Evolutionary conservation across 2,329 filamentous ascomycete species (phyloP), one percentile per base, ranked within the genome.

Genomic region (Ciborinia camelliae): DNA sequence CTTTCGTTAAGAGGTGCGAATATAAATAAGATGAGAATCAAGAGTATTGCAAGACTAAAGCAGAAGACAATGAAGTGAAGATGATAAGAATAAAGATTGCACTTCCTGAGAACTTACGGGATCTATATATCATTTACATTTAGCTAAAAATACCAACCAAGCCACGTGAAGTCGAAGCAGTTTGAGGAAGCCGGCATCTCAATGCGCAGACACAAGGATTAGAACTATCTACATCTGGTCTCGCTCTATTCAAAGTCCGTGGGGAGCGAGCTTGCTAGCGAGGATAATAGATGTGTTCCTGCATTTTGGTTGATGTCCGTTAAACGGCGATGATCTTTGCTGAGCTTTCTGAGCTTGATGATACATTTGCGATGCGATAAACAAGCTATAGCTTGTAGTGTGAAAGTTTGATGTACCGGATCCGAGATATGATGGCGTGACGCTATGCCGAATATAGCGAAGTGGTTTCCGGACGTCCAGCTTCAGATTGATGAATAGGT

Each of bases 151-250:
- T 15, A 35, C 10, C 50, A 39, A 10, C 50, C 28, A 55, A 55
- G 60, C 28, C 48, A 55, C n/a, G 14, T 8, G 28, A 62, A 55
- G 61, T 55, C 60, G 57, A 63, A 63, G 51, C 48, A 62, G 26
- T 23, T 30, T 37, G n/a, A 43, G 39, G 35, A 23, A 62, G 59
- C 37, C 37, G 51, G 14, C 37, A 20, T 23, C 48, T 43, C 59
- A 55, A 54, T 62, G 59, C 59, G 59, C 37, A 35, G 20, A 47
- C 30, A 41, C 23, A 41, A 18, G 43, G 23, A 62, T 39, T 32
- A 8, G 2, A 48, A 35, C 20, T 47, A 9, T 47, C 55, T 45
- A 58, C 12, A 43, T 58, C 55, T 47, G 55, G 32, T 20, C 59
- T 62, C 48, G 59, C 59, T 54, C 59, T 35, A 43, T 20, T 20